Evolutionary conservation across 306 rosid genomes (phyloP), one percentile per base, ranked within the genome.

Genomic region (Vigna unguiculata): DNA sequence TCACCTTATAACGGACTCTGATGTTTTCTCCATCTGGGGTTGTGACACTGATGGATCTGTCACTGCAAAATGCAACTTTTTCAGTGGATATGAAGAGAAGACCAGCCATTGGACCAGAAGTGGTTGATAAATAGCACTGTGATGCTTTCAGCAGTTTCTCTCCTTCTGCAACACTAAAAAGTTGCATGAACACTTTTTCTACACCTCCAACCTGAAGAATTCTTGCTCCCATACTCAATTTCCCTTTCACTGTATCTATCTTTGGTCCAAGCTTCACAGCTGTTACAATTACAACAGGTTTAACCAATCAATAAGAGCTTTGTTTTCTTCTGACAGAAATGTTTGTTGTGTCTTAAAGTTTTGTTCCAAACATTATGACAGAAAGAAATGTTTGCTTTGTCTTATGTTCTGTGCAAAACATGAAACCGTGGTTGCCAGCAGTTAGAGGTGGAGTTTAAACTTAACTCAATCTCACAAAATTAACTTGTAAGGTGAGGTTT

Each of bases 101-200:
- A n/a, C 96, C 98, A 16, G 94, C 93, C 20, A 90, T 83, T 21
- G 96, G 98, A 64, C 98, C 98, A 0, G 89, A 82, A 57, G 96
- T 88, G 47, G 98, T 93, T 76, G 93, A 93, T 64, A 93, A 76
- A 83, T 79, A 84, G 79, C 98, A 93, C 9, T 88, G 94, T 25
- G 81, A 85, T 72, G 88, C 93, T 74, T 87, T 89, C 83, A 84
- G 16, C 6, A 93, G 67, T 74, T 84, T 93, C 81, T 93, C 98
- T 38, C 83, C 94, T 34, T 90, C 88, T 59, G 13, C 77, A 49
- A 75, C 83, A 55, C 71, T 76, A 70, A 93, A 91, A 12, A 84
- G 82, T 62, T 88, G 67, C 86, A 72, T 85, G 24, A 89, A 91
- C 4, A 85, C 89, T 75, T 88, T 93, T 72, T 76, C 78, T 62